Conservation (phyloP, 768 basidiomycete genomes). For the Crassisporium funariophilum region DNA sequence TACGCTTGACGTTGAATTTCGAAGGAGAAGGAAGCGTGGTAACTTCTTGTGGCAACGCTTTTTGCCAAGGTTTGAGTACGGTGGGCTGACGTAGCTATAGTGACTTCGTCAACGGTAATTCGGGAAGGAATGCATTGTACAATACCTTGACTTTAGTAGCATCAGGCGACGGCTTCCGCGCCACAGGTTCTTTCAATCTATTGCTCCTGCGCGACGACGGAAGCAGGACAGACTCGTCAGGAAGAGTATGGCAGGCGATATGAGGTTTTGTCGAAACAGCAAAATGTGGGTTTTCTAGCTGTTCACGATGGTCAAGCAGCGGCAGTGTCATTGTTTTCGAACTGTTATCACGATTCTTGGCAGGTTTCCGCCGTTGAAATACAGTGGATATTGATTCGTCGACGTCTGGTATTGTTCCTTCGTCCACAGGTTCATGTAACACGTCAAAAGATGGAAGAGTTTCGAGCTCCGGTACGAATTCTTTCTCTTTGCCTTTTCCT, state of each 20-base stretch:
- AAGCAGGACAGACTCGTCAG: conserved; percentile 14
- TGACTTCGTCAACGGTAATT: neutral
- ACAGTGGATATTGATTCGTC: too few species aligned
- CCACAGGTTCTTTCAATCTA: conserved; percentile 8
- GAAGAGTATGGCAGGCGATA: conserved; percentile 4
- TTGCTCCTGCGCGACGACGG: conserved; percentile 9
- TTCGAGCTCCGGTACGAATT: conserved; percentile 6
- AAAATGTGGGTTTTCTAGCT: conserved; percentile 4
- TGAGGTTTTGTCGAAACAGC: neutral
- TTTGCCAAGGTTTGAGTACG: neutral
- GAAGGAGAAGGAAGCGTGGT: conserved; percentile 17
- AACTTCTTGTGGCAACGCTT: conserved; percentile 5
- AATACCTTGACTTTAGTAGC: conserved; percentile 13
- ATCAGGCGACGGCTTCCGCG: neutral
- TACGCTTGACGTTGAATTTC: conserved; percentile 55
- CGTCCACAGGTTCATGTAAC: neutral
- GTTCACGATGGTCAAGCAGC: neutral
- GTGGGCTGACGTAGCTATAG: conserved; percentile 7
- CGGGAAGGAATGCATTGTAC: neutral
- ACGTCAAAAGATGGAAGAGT: neutral
- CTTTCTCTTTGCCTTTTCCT: conserved; percentile 27
- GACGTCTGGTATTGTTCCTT: too few species aligned
- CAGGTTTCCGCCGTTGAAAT: too few species aligned
- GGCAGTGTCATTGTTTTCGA: too few species aligned
- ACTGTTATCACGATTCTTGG: too few species aligned